Percentiles rank a stretch among this genome's conserved stretches.
Evolutionary conservation across 2,329 filamentous ascomycete genomes (phyloP).

Genomic region (Calycina marina): DNA sequence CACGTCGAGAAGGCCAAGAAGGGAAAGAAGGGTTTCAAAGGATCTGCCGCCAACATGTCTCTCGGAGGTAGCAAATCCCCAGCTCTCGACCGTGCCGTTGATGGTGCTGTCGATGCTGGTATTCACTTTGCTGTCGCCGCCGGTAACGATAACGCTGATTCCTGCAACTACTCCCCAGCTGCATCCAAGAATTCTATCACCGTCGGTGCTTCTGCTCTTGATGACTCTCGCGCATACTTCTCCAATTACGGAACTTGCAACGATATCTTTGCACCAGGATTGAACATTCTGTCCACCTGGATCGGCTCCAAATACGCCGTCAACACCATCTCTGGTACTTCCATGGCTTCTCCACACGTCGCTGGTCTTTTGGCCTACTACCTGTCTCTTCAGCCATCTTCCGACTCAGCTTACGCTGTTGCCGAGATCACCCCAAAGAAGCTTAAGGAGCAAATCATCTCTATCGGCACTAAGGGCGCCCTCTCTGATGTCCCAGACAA

Average conservation of each 20-base stretch:
- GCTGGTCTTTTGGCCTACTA: conserved; percentile 95
- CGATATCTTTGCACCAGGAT: conserved; percentile 94
- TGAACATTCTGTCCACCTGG: conserved; percentile 97
- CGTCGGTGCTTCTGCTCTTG: conserved; percentile 84
- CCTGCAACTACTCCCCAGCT: conserved; percentile 98
- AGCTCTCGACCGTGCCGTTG: conserved; percentile 81
- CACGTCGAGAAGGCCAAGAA: conserved; percentile 70
- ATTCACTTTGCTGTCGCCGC: conserved; percentile 97
- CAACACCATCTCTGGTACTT: conserved; percentile 99
- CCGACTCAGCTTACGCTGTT: conserved; percentile 83
- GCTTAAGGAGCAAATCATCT: conserved; percentile 80
- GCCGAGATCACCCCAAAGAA: conserved; percentile 82
- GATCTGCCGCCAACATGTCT: conserved; percentile 98
- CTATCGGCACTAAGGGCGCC: conserved; percentile 63
- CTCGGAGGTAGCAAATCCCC: conserved; percentile 94
- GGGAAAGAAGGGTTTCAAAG: conserved; percentile 92
- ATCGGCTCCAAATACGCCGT: conserved; percentile 89
- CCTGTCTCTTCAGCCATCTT: conserved; percentile 83
- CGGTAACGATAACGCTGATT: conserved; percentile 97
- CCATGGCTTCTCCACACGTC: conserved; percentile 97
- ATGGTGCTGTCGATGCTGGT: conserved; percentile 81
- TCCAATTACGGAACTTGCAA: conserved; percentile 99
- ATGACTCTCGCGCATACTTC: conserved; percentile 97
- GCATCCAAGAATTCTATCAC: conserved; percentile 85
- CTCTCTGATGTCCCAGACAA: conserved; percentile 71